Percentiles rank a stretch among this genome's conserved stretches.
These are phyloP conservation scores for Isoetes engelmannii DNA, from an alignment of 83 land plant genomes.

Conservation along the genomic window DNA sequence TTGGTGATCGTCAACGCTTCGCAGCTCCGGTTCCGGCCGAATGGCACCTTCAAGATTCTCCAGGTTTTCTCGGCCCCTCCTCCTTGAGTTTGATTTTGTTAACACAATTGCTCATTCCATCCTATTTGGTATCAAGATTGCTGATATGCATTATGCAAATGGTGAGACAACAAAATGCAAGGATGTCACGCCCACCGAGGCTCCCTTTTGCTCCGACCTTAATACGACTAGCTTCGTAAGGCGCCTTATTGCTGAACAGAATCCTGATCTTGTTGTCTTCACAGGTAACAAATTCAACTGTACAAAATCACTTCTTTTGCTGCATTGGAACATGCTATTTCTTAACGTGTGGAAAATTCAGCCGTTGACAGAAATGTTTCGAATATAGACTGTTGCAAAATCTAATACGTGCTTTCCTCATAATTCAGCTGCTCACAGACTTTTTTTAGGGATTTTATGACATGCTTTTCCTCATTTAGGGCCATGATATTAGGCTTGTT, in stretches of 20 bases:
- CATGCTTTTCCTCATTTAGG: background rate
- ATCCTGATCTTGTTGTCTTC: constrained; percentile 35
- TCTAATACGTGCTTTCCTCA: too few relatives aligned
- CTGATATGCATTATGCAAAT: constrained; percentile 37
- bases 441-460: background rate
- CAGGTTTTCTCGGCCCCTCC: constrained; percentile 11
- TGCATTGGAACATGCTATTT: constrained; percentile 11
- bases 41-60: constrained; percentile 27
- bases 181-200: constrained; percentile 17
- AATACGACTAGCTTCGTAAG: constrained; percentile 29
- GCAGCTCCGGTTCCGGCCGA: constrained; percentile 7
- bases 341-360: background rate
- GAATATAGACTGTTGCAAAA: constrained; percentile 4
- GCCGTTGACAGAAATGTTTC: background rate
- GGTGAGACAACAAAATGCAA: constrained; percentile 26
- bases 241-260: constrained; percentile 27
- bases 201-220: constrained; percentile 24
- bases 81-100: background rate
- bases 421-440: background rate
- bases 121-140: constrained; percentile 16
- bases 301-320: background rate
- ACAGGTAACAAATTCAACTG: constrained; percentile 19
- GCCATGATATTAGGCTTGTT: background rate
- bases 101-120: background rate
- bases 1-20: background rate